Percentiles rank a stretch among this genome's conserved stretches.
Conservation (phyloP, 805 yeast genomes). For the Osmozyma mogii region DNA sequence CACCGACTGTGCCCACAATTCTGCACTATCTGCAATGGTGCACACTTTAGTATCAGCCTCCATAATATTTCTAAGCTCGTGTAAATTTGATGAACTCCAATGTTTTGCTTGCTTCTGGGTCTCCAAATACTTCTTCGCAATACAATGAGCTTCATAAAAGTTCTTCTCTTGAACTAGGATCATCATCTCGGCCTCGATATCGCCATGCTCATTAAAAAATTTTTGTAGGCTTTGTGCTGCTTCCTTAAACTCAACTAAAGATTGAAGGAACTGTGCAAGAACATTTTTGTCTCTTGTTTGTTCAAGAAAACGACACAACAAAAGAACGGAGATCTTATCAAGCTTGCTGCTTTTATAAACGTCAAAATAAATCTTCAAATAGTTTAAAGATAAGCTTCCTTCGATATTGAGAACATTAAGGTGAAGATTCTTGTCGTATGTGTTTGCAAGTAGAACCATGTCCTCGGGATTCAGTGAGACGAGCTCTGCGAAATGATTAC, state of each 20-base stretch:
- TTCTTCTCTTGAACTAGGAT: not conserved
- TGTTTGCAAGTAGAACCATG: slow-evolving; percentile 30
- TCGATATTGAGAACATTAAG: slow-evolving; percentile 22
- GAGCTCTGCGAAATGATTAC: slow-evolving; percentile 17
- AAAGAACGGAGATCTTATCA: slow-evolving; percentile 3
- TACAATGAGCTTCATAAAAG: not conserved
- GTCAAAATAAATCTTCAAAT: slow-evolving; percentile 21
- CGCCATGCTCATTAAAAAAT: slow-evolving; percentile 3
- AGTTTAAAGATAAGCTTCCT: slow-evolving; percentile 24
- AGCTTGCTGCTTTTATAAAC: slow-evolving; percentile 2
- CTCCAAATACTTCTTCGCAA: no score
- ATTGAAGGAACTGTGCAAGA: slow-evolving; percentile 6
- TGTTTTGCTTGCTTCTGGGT: no score
- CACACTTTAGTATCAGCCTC: slow-evolving; percentile 7
- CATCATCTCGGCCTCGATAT: slow-evolving; percentile 1
- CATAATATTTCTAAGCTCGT: slow-evolving; percentile 2
- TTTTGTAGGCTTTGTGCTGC: slow-evolving; percentile 5
- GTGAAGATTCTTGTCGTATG: slow-evolving; percentile 34
- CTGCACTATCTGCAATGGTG: slow-evolving; percentile 12
- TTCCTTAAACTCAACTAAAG: slow-evolving; percentile 3
- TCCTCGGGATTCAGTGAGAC: slow-evolving; percentile 21
- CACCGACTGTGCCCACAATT: slow-evolving; percentile 24
- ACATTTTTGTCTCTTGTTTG: slow-evolving; percentile 10
- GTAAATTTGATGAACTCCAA: no score
- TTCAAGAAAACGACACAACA: slow-evolving; percentile 16